Evolutionary conservation across 805 yeast species (phyloP), one percentile per base, ranked within the genome.

Genomic region (Nakazawaea wyomingensis): DNA sequence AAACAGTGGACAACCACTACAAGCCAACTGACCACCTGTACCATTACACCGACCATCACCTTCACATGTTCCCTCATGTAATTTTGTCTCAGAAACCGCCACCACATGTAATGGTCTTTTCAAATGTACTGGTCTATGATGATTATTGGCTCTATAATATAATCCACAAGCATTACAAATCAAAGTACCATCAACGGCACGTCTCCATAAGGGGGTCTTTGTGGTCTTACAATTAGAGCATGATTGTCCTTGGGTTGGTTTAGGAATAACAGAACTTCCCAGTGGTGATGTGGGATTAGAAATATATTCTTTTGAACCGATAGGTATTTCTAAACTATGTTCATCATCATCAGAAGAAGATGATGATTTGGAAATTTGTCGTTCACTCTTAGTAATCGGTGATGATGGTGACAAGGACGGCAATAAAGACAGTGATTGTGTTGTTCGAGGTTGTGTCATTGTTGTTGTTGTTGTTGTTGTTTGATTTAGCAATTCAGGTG

Each of bases 41-140:
- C 96, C 96, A 54, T 86, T 85, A 60, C 96, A 86, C 46, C 79
- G 71, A 4, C 95, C 89, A 50, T 80, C 82, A 2, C 90, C 90
- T 28, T 79, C 74, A 52, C 90, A 83, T 4, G 81, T 68, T 2
- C 88, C 89, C 2, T 46, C 44, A 14, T 51, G 50, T 4, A 48
- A 42, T 22, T 65, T 63, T n/a, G 50, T 56, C 31, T 63, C 59
- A 10, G 63, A 54, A n/a, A 76, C 54, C 4, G 69, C 52, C 1
- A 76, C 69, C 16, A 73, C 64, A 47, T 68, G 71, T 4, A 80
- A 80, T 1, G 80, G 78, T 38, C 80, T 65, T 52, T 80, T 80
- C 52, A 81, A 64, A 52, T 80, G 73, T 11, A 78, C 78, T 0
- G 91, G 91, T 32, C 91, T 64, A 48, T 78, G 76, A 17, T 80